Conservation (phyloP, 2,329 filamentous ascomycete genomes). For the Aureobasidium sp. region DNA sequence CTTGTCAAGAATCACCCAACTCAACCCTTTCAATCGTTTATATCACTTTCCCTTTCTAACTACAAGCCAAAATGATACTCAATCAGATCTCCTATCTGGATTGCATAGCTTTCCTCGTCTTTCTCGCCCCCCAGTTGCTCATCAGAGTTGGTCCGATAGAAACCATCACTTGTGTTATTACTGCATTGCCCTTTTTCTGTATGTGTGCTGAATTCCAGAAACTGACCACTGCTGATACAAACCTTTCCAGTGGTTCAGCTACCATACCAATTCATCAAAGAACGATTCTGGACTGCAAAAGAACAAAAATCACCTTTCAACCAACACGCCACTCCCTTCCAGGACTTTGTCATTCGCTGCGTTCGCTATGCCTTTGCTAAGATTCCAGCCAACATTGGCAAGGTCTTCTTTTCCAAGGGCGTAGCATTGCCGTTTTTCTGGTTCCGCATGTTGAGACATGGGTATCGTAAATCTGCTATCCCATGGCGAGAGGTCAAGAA, state of each 20-base stretch:
- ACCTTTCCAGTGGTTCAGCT: slow-evolving; percentile 45
- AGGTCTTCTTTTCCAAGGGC: slow-evolving; percentile 67
- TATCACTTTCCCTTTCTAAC: background rate
- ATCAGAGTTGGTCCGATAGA: slow-evolving; percentile 55
- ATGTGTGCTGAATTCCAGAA: slow-evolving; percentile 19
- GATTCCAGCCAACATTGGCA: slow-evolving; percentile 58
- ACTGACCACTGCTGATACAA: background rate
- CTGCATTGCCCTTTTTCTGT: slow-evolving; percentile 64
- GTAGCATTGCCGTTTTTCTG: slow-evolving; percentile 66
- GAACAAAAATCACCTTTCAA: slow-evolving; percentile 52
- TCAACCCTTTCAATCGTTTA: background rate
- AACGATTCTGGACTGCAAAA: slow-evolving; percentile 44
- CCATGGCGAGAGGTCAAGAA: slow-evolving; percentile 52
- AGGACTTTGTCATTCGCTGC: slow-evolving; percentile 67
- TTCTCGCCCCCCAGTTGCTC: slow-evolving; percentile 63
- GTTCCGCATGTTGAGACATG: slow-evolving; percentile 68
- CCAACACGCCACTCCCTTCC: slow-evolving; percentile 61
- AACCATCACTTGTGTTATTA: slow-evolving; percentile 49
- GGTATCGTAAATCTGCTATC: slow-evolving; percentile 52
- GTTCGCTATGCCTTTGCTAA: slow-evolving; percentile 69
- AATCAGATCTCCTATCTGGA: slow-evolving; percentile 66
- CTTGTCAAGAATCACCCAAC: background rate
- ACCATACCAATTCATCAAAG: slow-evolving; percentile 49
- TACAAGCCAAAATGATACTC: slow-evolving; percentile 54
- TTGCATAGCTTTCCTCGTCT: slow-evolving; percentile 62